Evolutionary conservation across 2,329 filamentous ascomycete species (phyloP).

Genomic region (Neonectria faginata): DNA sequence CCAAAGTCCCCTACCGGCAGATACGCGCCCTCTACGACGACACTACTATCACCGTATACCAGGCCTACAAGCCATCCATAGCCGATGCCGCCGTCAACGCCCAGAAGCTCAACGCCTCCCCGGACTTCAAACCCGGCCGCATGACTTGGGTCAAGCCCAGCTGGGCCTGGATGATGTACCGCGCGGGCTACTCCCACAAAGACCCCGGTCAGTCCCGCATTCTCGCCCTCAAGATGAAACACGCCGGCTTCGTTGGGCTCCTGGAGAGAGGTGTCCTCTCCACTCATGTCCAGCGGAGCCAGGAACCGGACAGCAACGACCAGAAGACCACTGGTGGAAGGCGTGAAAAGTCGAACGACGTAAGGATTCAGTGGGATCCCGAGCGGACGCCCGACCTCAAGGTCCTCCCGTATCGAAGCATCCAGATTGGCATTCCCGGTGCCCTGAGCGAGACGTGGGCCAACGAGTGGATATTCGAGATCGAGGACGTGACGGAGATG

Average conservation of each 20-base stretch:
- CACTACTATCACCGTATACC: slow-evolving; percentile 69
- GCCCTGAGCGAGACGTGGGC: slow-evolving; percentile 59
- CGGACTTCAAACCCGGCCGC: slow-evolving; percentile 62
- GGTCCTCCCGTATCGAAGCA: slow-evolving; percentile 63
- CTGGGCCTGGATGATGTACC: slow-evolving; percentile 75
- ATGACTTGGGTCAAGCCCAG: slow-evolving; percentile 76
- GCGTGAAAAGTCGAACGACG: slow-evolving; percentile 50
- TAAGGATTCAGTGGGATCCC: slow-evolving; percentile 74
- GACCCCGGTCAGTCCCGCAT: slow-evolving; percentile 65
- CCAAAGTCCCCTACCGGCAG: slow-evolving; percentile 55
- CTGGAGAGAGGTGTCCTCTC: slow-evolving; percentile 54
- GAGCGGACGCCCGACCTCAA: slow-evolving; percentile 62
- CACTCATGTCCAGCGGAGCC: slow-evolving; percentile 35
- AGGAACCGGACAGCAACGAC: background rate
- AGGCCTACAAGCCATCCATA: slow-evolving; percentile 68
- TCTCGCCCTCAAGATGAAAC: slow-evolving; percentile 67
- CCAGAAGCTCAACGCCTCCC: slow-evolving; percentile 65
- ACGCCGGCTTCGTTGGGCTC: slow-evolving; percentile 61
- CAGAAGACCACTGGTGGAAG: slow-evolving; percentile 12
- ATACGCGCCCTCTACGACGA: slow-evolving; percentile 65
- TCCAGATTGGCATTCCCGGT: slow-evolving; percentile 70
- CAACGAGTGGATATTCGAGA: slow-evolving; percentile 63
- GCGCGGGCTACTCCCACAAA: slow-evolving; percentile 70
- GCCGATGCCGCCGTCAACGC: slow-evolving; percentile 62
- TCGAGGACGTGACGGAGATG: slow-evolving; percentile 69